These are phyloP conservation scores for Neurospora sp. DNA, from an alignment of 495 filamentous ascomycete species.

Conservation along the genomic window DNA sequence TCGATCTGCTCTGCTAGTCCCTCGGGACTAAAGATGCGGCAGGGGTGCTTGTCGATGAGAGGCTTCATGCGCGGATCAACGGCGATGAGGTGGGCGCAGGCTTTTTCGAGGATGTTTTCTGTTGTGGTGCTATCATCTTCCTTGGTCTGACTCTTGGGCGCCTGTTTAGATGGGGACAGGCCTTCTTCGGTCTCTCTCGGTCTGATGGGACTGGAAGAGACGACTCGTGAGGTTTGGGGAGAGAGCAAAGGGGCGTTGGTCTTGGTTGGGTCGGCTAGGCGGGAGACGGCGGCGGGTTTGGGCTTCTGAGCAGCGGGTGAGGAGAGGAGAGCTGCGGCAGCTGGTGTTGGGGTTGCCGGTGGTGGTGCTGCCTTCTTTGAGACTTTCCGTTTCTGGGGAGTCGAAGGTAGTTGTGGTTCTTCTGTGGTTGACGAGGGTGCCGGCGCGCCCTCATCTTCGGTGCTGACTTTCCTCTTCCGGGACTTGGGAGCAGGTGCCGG, in stretches of 20 bases:
- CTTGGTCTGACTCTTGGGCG: no score
- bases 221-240: slow-evolving; percentile 60
- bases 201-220: slow-evolving; percentile 40
- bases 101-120: slow-evolving; percentile 64
- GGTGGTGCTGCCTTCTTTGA: slow-evolving; percentile 9
- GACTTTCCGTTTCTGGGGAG: slow-evolving; percentile 23
- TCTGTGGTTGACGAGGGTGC: slow-evolving; percentile 4
- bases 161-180: slow-evolving; percentile 39
- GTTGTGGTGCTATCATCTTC: slow-evolving; percentile 42
- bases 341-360: slow-evolving; percentile 31
- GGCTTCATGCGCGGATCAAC: slow-evolving; percentile 63
- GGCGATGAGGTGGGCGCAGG: slow-evolving; percentile 63
- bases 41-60: slow-evolving; percentile 66
- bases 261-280: slow-evolving; percentile 38
- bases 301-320: slow-evolving; percentile 20
- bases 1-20: slow-evolving; percentile 76
- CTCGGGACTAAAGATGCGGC: slow-evolving; percentile 67
- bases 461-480: slow-evolving; percentile 29
- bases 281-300: slow-evolving; percentile 27
- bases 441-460: neutral
- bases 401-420: slow-evolving; percentile 15
- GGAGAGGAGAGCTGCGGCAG: slow-evolving; percentile 23
- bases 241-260: slow-evolving; percentile 71
- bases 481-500: slow-evolving; percentile 7
- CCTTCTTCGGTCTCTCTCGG: slow-evolving; percentile 13